Conservation (phyloP, 257 asterid species). For the Nicotiana tomentosiformis region DNA sequence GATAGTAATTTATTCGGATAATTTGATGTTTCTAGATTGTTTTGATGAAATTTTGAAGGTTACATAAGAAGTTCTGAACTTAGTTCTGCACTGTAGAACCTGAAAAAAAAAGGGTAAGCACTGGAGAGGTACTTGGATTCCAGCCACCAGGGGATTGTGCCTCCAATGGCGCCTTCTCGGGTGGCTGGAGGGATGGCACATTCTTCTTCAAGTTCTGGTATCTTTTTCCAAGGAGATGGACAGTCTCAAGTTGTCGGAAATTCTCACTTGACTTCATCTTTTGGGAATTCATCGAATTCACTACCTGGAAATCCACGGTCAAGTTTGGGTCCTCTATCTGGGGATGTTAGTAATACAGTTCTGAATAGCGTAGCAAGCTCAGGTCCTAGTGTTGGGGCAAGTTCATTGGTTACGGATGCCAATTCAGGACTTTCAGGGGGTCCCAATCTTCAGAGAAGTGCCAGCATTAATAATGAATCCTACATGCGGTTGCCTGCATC, state of each 20-base stretch:
- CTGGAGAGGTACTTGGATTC: constrained; percentile 38
- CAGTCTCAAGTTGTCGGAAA: constrained; percentile 63
- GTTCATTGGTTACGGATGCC: constrained; percentile 97
- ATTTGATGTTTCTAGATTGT: neutral
- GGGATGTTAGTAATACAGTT: constrained; percentile 52
- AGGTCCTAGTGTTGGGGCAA: constrained; percentile 90
- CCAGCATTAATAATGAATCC: constrained; percentile 80
- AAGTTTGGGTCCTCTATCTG: constrained; percentile 48
- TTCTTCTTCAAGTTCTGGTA: constrained; percentile 81
- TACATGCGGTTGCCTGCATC: constrained; percentile 96
- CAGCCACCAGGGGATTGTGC: constrained; percentile 30
- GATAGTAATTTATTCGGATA: neutral
- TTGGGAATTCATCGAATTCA: constrained; percentile 58
- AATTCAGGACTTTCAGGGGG: constrained; percentile 93
- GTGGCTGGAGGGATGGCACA: constrained; percentile 71
- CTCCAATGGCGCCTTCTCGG: constrained; percentile 66
- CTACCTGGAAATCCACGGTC: constrained; percentile 50
- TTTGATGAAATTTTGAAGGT: neutral
- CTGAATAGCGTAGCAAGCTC: constrained; percentile 72
- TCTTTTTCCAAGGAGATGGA: constrained; percentile 74
- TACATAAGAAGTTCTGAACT: neutral
- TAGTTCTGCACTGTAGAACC: neutral
- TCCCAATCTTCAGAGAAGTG: constrained; percentile 87
- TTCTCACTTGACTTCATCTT: constrained; percentile 64
- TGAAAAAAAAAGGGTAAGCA: constrained; percentile 15